Conservation (phyloP, 352 stramenopile genomes). For the Phytophthora rubi region DNA sequence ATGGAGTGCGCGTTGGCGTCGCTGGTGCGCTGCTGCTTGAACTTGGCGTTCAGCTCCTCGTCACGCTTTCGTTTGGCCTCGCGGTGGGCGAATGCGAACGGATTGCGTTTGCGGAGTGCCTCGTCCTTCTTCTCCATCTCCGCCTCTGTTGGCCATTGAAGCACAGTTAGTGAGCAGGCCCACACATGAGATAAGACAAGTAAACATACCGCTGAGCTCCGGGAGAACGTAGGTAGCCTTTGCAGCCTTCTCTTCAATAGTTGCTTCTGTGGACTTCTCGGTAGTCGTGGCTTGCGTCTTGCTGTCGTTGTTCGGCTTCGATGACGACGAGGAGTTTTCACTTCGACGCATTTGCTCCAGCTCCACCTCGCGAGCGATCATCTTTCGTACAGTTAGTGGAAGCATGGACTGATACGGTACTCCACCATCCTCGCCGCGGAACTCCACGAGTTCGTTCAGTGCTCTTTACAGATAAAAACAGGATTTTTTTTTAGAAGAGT, state of each 20-base stretch:
- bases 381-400: slow-evolving; percentile 70
- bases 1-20: slow-evolving; percentile 35
- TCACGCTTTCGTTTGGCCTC: slow-evolving; percentile 82
- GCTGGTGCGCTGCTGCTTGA: slow-evolving; percentile 37
- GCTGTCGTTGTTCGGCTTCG: slow-evolving; percentile 7
- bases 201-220: slow-evolving; percentile 57
- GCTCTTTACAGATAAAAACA: slow-evolving; percentile 39
- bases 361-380: slow-evolving; percentile 83
- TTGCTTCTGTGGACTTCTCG: slow-evolving; percentile 24
- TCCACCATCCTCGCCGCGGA: slow-evolving; percentile 46
- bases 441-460: slow-evolving; percentile 75
- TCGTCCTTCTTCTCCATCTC: slow-evolving; percentile 72
- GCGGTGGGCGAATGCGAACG: slow-evolving; percentile 83
- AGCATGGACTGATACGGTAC: slow-evolving; percentile 47
- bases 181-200: background rate
- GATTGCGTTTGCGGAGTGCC: slow-evolving; percentile 69
- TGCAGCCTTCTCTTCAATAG: slow-evolving; percentile 36
- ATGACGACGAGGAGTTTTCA: slow-evolving; percentile 37
- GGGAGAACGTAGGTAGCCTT: slow-evolving; percentile 56
- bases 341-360: slow-evolving; percentile 79
- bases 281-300: slow-evolving; percentile 3
- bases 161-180: slow-evolving; percentile 6
- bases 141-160: slow-evolving; percentile 42
- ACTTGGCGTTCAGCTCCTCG: slow-evolving; percentile 49
- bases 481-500: background rate